A percentile compares a stretch with the other conserved stretches of the same genome.
phyloP scores from a whole-genome alignment of 768 basidiomycete genomes.

The Stropharia rugosoannulata region DNA sequence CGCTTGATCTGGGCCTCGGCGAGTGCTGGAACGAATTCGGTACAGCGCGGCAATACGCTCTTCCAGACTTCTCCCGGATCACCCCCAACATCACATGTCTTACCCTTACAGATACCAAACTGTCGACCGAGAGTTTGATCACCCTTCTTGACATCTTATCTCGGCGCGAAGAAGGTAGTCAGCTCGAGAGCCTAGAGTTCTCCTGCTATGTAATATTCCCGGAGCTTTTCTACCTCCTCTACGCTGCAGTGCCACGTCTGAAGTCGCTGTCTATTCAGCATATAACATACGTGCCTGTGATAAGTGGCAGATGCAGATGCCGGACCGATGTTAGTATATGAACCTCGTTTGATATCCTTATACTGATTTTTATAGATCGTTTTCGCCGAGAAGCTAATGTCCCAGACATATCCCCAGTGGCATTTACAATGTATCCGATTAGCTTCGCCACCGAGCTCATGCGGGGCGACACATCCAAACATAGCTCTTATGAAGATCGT shows the following conservation, averaged over 20 bases:
- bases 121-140: neutral
- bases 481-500: neutral
- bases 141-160: slow-evolving; percentile 1
- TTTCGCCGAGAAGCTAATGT: neutral
- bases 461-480: neutral
- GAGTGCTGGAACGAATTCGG: neutral
- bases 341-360: neutral
- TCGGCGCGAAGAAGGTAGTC: neutral
- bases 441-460: neutral
- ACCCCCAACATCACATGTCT: slow-evolving; percentile 11
- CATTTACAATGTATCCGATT: neutral
- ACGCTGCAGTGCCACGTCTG: neutral
- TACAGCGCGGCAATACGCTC: neutral
- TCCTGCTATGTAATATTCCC: neutral
- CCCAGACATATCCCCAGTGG: neutral
- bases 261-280: neutral
- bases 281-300: neutral
- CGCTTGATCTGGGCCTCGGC: slow-evolving; percentile 13
- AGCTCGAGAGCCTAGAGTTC: neutral
- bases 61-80: slow-evolving; percentile 10
- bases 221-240: neutral
- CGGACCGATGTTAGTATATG: neutral
- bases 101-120: slow-evolving; percentile 1
- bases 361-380: neutral
- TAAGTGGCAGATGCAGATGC: neutral